Base-by-base conservation (phyloP, 2,329 filamentous ascomycete species). In the Fusarium tupiense region DNA sequence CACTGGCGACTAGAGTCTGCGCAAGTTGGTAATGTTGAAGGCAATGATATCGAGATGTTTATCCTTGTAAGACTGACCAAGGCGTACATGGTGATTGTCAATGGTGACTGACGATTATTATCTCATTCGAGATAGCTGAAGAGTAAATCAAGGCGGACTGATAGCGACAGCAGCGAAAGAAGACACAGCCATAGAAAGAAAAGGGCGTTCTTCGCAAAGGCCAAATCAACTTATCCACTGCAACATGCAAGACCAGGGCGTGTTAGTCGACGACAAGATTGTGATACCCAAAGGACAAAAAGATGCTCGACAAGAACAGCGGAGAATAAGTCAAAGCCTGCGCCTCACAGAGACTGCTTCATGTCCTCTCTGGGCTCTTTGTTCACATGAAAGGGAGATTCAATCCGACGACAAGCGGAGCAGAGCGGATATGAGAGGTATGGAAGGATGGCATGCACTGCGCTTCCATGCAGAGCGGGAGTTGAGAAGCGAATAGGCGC, bases 21-120 rank as follows among this genome's bases (percentile, higher is more conserved):
- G 29, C 52, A 59, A 44, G 60, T 61, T 64, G 68, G 41, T n/a
- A 53, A 68, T 50, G 54, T 49, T 47, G 65, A 57, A 20, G 47
- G 49, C 49, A 62, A 38, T 37, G 59, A 59, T 75, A 60, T 54
- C 52, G 59, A 58, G 58, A 40, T 54, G 35, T 73, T 66, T 75
- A 71, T 70, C 60, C 53, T 71, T 63, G 49, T 57, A 38, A 67
- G 58, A 61, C 56, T 73, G 70, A 52, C 73, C 71, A 67, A 73
- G 66, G 62, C 57, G 73, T 57, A 75, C 73, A 75, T 75, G 66
- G 35, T 75, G 69, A 75, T 73, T 71, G 62, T 65, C 72, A 62
- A 64, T 22, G 60, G 50, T 35, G 58, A 46, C 41, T 60, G 71
- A 47, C 22, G 50, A 31, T 40, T 19, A 35, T 26, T 58, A 59